Evolutionary conservation across 2,329 filamentous ascomycete genomes (phyloP).

Genomic region (Colletotrichum neosansevieriae): DNA sequence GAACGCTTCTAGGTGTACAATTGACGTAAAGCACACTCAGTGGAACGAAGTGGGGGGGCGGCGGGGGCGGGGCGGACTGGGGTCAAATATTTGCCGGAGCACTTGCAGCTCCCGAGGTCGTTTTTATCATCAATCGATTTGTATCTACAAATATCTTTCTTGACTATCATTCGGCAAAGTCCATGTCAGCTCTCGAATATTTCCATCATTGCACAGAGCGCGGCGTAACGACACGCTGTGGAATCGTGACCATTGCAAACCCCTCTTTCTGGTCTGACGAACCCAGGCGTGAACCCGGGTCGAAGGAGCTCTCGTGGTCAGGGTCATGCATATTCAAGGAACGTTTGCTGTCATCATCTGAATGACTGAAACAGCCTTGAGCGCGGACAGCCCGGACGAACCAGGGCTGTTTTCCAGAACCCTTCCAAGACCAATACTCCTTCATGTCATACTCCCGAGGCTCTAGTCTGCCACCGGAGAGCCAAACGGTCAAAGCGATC

Average conservation of each 20-base stretch:
- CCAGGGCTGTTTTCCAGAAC: constrained; percentile 61
- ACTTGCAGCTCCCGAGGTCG: background rate
- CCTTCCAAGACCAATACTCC: constrained; percentile 68
- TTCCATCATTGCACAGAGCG: constrained; percentile 29
- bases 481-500: constrained; percentile 58
- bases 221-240: constrained; percentile 37
- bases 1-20: constrained; percentile 2
- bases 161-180: background rate
- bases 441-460: constrained; percentile 66
- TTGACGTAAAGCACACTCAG: constrained; percentile 26
- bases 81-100: constrained; percentile 37
- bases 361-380: constrained; percentile 42
- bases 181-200: constrained; percentile 6
- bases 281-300: constrained; percentile 33
- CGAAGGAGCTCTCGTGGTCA: constrained; percentile 39
- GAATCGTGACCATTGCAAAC: constrained; percentile 38
- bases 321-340: constrained; percentile 39
- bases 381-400: constrained; percentile 55
- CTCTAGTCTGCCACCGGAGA: constrained; percentile 57
- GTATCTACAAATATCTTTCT: constrained; percentile 34
- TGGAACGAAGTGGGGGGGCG: background rate
- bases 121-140: constrained; percentile 2
- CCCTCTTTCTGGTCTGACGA: constrained; percentile 40
- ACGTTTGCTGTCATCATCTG: constrained; percentile 44
- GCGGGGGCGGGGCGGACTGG: constrained; percentile 21